Conservation (phyloP, 2,329 filamentous ascomycete genomes). For the Elsinoe ampelina region DNA sequence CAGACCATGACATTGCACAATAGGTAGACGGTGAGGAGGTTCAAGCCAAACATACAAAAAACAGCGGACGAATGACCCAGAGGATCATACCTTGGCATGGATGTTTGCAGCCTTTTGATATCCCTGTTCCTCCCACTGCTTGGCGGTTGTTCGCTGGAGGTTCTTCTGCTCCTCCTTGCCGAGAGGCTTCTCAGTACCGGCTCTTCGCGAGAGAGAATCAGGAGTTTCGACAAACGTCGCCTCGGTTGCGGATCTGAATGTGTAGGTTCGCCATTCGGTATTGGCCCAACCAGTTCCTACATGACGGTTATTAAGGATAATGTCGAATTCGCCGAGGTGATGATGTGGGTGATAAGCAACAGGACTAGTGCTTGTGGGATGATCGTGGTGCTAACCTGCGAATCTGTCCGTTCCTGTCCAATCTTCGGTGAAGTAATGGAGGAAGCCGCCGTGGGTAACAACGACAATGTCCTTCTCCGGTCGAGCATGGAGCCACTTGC, state of each 20-base stretch:
- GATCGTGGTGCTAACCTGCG: conserved; percentile 28
- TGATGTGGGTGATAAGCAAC: conserved; percentile 7
- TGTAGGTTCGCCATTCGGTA: conserved; percentile 61
- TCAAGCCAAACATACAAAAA: conserved; percentile 4
- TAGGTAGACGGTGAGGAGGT: not conserved
- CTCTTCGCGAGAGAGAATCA: conserved; percentile 23
- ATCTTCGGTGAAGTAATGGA: conserved; percentile 17
- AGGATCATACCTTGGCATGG: conserved; percentile 18
- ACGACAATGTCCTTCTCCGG: conserved; percentile 15
- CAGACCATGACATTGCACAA: not conserved
- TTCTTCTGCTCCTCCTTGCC: conserved; percentile 27
- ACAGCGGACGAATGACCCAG: conserved; percentile 1
- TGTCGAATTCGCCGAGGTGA: conserved; percentile 13
- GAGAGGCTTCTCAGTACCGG: conserved; percentile 24
- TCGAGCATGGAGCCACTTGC: conserved; percentile 12
- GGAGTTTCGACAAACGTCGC: conserved; percentile 29
- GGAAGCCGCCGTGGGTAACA: conserved; percentile 17
- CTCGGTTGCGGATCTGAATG: conserved; percentile 43
- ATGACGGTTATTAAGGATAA: conserved; percentile 12
- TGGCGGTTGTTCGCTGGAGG: conserved; percentile 21
- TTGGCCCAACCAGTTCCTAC: conserved; percentile 65
- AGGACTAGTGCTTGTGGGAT: conserved; percentile 6
- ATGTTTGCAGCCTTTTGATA: conserved; percentile 15
- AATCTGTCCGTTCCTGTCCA: conserved; percentile 43
- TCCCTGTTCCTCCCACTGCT: conserved; percentile 16